phyloP scores from a whole-genome alignment of 129 eudicot genomes.

The Dittrichia graveolens region DNA sequence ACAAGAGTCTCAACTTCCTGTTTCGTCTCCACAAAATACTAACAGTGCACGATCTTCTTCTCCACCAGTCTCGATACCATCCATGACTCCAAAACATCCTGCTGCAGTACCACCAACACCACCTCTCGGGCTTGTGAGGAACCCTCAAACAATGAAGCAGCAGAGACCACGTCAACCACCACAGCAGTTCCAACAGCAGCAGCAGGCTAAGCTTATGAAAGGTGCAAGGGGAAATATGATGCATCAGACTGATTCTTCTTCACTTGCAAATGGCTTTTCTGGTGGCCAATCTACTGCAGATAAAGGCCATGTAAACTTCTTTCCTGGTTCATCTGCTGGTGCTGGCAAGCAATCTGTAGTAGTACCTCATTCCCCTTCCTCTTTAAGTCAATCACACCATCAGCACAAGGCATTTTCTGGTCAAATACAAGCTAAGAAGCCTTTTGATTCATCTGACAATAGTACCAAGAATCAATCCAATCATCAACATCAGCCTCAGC shows the following conservation, averaged over 20 bases:
- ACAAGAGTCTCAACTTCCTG: conserved; percentile 58
- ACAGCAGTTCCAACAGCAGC: conserved; percentile 66
- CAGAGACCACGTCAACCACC: conserved; percentile 50
- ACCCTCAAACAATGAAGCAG: conserved; percentile 60
- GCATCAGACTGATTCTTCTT: conserved; percentile 58
- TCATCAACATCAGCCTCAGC: conserved; percentile 45
- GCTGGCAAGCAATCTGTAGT: conserved; percentile 40
- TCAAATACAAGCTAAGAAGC: conserved; percentile 39
- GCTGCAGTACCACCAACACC: conserved; percentile 25
- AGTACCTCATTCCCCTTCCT: conserved; percentile 39
- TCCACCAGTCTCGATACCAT: conserved; percentile 54
- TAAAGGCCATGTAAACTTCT: conserved; percentile 44
- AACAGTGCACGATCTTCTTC: conserved; percentile 49
- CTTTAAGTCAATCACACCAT: conserved; percentile 52
- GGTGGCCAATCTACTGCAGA: conserved; percentile 45
- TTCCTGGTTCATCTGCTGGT: conserved; percentile 49
- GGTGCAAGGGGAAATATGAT: conserved; percentile 60
- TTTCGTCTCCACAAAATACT: conserved; percentile 66
- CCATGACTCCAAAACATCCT: conserved; percentile 57
- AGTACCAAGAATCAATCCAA: conserved; percentile 42
- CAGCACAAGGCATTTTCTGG: conserved; percentile 49
- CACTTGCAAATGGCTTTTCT: conserved; percentile 58
- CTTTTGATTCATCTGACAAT: conserved; percentile 40
- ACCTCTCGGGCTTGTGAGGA: conserved; percentile 54
- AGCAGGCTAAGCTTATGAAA: conserved; percentile 56